These are phyloP conservation scores for Quillaja saponaria DNA, from an alignment of 306 rosid genomes.

Conservation along the genomic window DNA sequence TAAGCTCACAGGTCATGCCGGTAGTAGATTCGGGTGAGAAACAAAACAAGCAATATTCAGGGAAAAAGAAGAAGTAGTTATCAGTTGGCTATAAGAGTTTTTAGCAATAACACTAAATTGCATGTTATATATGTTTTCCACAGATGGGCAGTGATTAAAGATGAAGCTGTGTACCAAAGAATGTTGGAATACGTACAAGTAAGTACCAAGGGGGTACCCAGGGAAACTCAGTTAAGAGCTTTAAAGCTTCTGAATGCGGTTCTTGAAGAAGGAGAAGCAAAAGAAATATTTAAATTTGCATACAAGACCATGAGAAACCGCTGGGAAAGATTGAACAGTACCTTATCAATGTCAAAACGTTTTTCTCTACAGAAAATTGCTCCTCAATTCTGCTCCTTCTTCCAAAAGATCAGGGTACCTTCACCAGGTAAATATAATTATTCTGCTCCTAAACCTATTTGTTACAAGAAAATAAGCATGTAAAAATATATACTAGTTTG, in stretches of 20 bases:
- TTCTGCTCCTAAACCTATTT: no score
- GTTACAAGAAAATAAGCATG: no score
- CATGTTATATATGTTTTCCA: no score
- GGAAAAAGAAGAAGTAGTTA: no score
- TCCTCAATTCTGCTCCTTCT: slow-evolving; percentile 40
- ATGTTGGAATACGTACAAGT: slow-evolving; percentile 31
- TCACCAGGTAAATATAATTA: slow-evolving; percentile 57
- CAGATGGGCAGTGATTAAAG: slow-evolving; percentile 64
- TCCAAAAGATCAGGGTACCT: slow-evolving; percentile 24
- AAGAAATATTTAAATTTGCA: slow-evolving; percentile 44
- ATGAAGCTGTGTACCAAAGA: slow-evolving; percentile 41
- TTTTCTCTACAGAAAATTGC: slow-evolving; percentile 46
- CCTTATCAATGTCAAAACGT: slow-evolving; percentile 39
- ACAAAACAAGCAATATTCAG: no score
- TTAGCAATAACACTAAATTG: no score
- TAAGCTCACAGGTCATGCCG: slow-evolving; percentile 63
- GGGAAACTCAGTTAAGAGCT: slow-evolving; percentile 53
- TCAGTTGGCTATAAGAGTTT: no score
- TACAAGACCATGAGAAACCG: slow-evolving; percentile 37
- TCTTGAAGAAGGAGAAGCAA: slow-evolving; percentile 32
- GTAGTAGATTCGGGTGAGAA: slow-evolving; percentile 47
- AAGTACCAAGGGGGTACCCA: slow-evolving; percentile 43
- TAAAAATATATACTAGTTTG: no score
- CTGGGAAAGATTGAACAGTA: slow-evolving; percentile 37
- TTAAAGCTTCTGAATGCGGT: slow-evolving; percentile 40